A percentile compares a stretch with the other conserved stretches of the same genome.
phyloP scores from a whole-genome alignment of 345 rosid genomes.

The Bretschneidera sinensis region DNA sequence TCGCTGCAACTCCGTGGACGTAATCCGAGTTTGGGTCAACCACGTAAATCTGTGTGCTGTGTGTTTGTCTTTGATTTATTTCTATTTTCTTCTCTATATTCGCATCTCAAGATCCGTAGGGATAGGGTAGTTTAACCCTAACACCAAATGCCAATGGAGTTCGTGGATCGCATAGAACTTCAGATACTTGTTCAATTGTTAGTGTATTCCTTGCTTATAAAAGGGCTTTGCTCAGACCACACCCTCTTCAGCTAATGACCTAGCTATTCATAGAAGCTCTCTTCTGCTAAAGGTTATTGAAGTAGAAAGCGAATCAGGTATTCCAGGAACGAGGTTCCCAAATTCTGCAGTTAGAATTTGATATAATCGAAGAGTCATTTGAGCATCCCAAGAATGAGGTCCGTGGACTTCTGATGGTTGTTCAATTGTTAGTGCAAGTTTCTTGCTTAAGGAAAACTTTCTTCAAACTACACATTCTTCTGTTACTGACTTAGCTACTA shows the following conservation, averaged over 20 bases:
- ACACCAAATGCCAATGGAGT: too few species aligned
- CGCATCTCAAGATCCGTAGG: too few species aligned
- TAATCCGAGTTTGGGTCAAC: too few species aligned
- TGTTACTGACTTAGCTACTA: neutral
- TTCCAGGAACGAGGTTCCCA: neutral
- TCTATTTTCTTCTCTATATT: too few species aligned
- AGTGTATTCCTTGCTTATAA: neutral
- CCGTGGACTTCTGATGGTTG: constrained; percentile 1
- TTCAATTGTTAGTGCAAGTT: constrained; percentile 19
- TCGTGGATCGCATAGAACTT: neutral
- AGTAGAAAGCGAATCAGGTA: neutral
- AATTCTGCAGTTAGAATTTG: constrained; percentile 14
- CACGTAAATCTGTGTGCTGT: too few species aligned
- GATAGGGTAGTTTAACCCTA: too few species aligned
- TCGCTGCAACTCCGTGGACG: too few species aligned
- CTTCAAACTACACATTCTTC: neutral
- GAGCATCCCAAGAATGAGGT: constrained; percentile 3
- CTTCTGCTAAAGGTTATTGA: neutral
- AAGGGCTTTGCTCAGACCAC: neutral
- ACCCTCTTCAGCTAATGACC: neutral
- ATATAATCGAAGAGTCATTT: constrained; percentile 19
- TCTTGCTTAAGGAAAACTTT: neutral
- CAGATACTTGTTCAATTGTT: too few species aligned
- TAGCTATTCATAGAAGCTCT: neutral
- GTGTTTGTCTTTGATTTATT: too few species aligned